Base-by-base conservation (phyloP, 1,139 yeast genomes). In the Suhomyces bokatorum region DNA sequence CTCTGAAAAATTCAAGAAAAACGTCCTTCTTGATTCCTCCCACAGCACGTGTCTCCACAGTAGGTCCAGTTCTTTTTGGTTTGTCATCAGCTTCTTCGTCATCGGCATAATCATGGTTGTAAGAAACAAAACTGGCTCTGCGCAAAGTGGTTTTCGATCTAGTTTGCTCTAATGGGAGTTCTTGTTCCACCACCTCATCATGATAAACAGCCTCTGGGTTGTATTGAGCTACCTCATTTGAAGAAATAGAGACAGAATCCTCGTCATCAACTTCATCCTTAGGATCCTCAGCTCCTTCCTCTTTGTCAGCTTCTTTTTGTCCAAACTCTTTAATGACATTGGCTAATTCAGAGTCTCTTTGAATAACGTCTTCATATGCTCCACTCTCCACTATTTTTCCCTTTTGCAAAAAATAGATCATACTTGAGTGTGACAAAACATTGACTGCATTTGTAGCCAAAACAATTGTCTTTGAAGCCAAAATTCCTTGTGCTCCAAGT, bases 191-290 rank as follows among this genome's bases (percentile, higher is more conserved):
- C 6, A 30, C 28, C 12, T 38, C 42, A 11, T 17, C 30, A 27
- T 35, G 35, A 20, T 13, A 12, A n/a, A 22, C 34, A 2, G 32
- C 34, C 32, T 35, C 42, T 3, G 47, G 44, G 8, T 34, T 17
- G 14, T 40, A 44, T 17, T 32, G 35, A 11, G 37, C 37, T 8
- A 44, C 42, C 8, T 38, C 47, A 15, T 43, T 22, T 1, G 44
- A 42, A 20, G 36, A 33, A 30, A 49, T 72, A 74, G 39, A 70
- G 70, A 6, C 75, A 59, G 48, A 69, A 70, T 70, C 58, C 69
- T 62, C 37, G 26, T 66, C 57, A n/a, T 29, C 49, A n/a, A 41
- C 47, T 22, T 41, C 52, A 12, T 48, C 53, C 9, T 50, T 55
- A 12, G 51, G 57, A 6, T 58, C 60, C 6, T 46, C 48, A 13